These are phyloP conservation scores for Hypoxylon sp. DNA, from an alignment of 2,329 filamentous ascomycete species.

Conservation along the genomic window DNA sequence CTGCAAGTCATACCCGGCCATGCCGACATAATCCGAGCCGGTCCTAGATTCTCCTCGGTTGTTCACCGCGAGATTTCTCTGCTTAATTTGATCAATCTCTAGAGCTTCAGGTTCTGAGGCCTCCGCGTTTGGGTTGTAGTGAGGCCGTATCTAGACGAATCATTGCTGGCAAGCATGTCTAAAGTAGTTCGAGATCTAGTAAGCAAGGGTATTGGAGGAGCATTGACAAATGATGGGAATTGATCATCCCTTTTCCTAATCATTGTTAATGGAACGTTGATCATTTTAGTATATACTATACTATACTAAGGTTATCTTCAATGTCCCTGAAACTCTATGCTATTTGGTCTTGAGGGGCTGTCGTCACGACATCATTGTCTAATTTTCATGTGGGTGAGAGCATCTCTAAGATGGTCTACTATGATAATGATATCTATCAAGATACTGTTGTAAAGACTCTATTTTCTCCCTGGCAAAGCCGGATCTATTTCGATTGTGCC, in stretches of 20 bases:
- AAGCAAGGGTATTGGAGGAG: background rate
- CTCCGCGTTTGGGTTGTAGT: background rate
- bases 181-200: background rate
- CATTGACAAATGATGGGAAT: background rate
- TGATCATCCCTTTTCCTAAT: background rate
- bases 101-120: background rate
- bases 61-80: background rate
- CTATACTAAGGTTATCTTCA: background rate
- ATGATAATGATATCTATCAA: conserved; percentile 27
- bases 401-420: conserved; percentile 5
- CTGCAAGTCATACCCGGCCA: background rate
- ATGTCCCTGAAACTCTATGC: conserved; percentile 13
- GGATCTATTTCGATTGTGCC: conserved; percentile 67
- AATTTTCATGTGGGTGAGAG: conserved; percentile 10
- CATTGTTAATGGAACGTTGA: background rate
- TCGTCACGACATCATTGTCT: conserved; percentile 7
- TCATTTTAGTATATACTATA: background rate
- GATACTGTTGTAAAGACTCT: conserved; percentile 11
- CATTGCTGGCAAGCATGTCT: background rate
- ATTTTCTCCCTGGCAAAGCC: conserved; percentile 2
- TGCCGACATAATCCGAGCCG: background rate
- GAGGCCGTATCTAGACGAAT: background rate
- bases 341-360: conserved; percentile 15
- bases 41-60: background rate
- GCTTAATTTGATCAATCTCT: background rate